These are phyloP conservation scores for Spiraea crenata DNA, from an alignment of 331 rosid species.

Conservation along the genomic window DNA sequence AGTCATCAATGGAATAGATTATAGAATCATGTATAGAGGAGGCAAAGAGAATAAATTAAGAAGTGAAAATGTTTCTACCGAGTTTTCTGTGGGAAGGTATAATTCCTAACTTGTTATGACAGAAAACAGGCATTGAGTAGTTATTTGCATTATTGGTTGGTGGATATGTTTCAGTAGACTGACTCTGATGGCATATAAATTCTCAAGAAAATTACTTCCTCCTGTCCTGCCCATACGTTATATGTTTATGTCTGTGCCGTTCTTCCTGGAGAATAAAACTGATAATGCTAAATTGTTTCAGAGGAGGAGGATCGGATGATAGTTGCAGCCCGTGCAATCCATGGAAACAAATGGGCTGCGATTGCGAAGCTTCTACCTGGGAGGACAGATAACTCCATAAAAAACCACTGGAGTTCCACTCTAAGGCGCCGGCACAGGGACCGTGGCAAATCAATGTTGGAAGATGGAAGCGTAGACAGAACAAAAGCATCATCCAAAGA, in stretches of 20 bases:
- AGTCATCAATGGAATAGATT: neutral
- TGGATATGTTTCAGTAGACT: neutral
- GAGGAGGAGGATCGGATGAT: no score
- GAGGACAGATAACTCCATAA: no score
- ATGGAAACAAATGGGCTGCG: no score
- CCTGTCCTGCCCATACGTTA: neutral
- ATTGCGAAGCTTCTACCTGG: no score
- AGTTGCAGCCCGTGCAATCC: no score
- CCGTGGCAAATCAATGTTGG: no score
- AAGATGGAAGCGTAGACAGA: no score
- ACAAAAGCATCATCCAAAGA: no score
- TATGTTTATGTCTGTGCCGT: neutral
- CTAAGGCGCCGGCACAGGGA: no score
- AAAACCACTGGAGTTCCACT: no score
- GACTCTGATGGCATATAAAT: conserved; percentile 2
- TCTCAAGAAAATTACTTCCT: neutral
- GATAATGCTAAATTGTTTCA: no score
- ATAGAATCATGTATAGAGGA: neutral
- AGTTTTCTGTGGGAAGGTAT: neutral
- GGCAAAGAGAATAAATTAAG: neutral
- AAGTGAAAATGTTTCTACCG: neutral
- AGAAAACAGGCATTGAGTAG: no score
- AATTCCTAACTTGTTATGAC: neutral
- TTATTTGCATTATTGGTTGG: neutral
- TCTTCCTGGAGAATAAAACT: neutral